Conservation (phyloP, 495 filamentous ascomycete species). For the Penicillium dipodomyicola region DNA sequence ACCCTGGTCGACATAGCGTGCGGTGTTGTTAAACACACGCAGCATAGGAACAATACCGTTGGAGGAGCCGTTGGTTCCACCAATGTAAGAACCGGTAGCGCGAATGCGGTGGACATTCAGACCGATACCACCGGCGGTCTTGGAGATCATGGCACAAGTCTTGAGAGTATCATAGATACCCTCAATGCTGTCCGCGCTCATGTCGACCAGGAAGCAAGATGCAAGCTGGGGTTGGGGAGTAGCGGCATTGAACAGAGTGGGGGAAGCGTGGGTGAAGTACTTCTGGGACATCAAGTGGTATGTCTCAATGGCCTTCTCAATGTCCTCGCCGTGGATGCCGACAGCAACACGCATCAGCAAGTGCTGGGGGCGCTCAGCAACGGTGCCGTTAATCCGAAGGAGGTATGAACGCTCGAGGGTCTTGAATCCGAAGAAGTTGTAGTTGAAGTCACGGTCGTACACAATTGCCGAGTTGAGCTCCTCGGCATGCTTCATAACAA, state of each 20-base stretch:
- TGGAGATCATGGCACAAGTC: conserved; percentile 99
- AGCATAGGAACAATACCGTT: conserved; percentile 98
- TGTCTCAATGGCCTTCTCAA: conserved; percentile 92
- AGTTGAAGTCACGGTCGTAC: conserved; percentile 99
- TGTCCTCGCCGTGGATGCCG: conserved; percentile 90
- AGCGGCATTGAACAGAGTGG: conserved; percentile 96
- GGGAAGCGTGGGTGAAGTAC: conserved; percentile 96
- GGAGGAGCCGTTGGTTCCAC: conserved; percentile 93
- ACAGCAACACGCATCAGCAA: conserved; percentile 99
- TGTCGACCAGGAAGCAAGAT: conserved; percentile 96
- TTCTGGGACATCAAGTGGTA: conserved; percentile 98
- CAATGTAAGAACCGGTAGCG: conserved; percentile 95
- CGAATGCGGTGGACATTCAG: conserved; percentile 94
- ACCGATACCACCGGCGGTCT: conserved; percentile 96
- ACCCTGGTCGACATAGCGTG: conserved; percentile 96
- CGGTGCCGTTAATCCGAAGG: conserved; percentile 84
- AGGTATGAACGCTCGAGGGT: conserved; percentile 97
- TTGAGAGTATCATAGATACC: conserved; percentile 99
- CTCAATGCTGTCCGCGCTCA: conserved; percentile 99
- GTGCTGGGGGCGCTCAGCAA: conserved; percentile 95
- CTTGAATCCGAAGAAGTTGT: conserved; percentile 99
- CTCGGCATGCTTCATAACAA: conserved; percentile 89
- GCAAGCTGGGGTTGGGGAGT: conserved; percentile 91
- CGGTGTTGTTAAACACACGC: conserved; percentile 98
- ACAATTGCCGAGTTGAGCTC: conserved; percentile 98